Evolutionary conservation across 1,139 yeast genomes (phyloP), one percentile per base, ranked within the genome.

Genomic region (Pneumocystis wakefieldiae): DNA sequence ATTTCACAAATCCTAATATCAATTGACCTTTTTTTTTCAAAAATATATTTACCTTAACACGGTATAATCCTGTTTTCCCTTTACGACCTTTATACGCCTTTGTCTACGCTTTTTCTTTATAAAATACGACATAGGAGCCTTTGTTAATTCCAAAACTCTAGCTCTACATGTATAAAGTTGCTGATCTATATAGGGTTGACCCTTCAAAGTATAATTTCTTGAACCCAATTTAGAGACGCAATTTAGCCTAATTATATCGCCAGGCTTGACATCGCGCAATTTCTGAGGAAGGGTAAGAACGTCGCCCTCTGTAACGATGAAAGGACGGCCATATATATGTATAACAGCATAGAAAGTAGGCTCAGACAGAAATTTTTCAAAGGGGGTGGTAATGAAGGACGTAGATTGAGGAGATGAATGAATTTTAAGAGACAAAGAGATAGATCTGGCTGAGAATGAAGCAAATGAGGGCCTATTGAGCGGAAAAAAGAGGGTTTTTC

Each of bases 271-370:
- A 37, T 37, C 42, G 19, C 42, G 29, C 14, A 57, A 37, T 37
- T 12, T 57, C 14, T 37, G 42, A 1, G 96, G 96, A 55, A 92
- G 76, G 59, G 84, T 80, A 62, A 92, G 82, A 68, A 79, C 81
- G 73, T 94, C 99, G 28, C 98, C 98, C 69, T 85, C 83, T 28
- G 98, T 90, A 29, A 94, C 95, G 67, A 92, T 77, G 71, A 88
- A 91, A 60, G 95, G 89, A 74, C 90, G 83, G 73, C 86, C 84
- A 76, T 90, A 94, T 60, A 94, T 81, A 70, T 83, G 84, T 69
- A 91, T 81, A 8, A 88, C 80, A 62, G 98, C 98, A 71, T 90
- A 92, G 59, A 58, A 63, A 28, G 35, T 32, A 29, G 65, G 62
- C 60, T 65, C 67, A 32, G 58, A 35, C 7, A 36, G 7, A 15